These are phyloP conservation scores for Blastomyces silverae DNA, from an alignment of 2,329 filamentous ascomycete species.

Conservation along the genomic window DNA sequence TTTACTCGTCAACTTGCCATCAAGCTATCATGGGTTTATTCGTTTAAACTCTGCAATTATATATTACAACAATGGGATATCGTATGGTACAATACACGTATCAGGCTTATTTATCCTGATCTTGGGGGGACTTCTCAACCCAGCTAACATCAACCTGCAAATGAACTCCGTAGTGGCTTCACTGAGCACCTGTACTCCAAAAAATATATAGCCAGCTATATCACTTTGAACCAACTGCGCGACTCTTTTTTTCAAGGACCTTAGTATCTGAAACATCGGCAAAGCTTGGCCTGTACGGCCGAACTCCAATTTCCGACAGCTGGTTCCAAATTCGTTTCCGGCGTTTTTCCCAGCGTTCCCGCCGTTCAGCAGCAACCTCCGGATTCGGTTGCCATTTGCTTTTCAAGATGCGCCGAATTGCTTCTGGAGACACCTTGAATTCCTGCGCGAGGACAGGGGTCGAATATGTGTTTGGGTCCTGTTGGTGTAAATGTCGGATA, in stretches of 20 bases:
- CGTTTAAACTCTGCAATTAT: neutral
- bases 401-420: constrained; percentile 75
- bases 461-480: constrained; percentile 70
- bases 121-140: neutral
- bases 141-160: neutral
- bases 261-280: constrained; percentile 25
- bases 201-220: neutral
- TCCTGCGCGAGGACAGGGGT: constrained; percentile 65
- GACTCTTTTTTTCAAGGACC: constrained; percentile 25
- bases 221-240: constrained; percentile 3
- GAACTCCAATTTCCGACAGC: constrained; percentile 47
- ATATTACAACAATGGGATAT: constrained; percentile 9
- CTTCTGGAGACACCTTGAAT: constrained; percentile 83
- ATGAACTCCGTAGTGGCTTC: neutral
- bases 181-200: neutral
- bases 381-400: constrained; percentile 43
- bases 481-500: constrained; percentile 71
- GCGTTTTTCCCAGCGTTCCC: constrained; percentile 41
- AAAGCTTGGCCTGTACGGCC: constrained; percentile 47
- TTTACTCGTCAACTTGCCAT: neutral
- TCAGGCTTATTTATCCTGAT: neutral
- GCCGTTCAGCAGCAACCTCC: constrained; percentile 35
- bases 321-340: constrained; percentile 43
- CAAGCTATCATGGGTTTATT: neutral
- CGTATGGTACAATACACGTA: neutral